These are phyloP conservation scores for Pseudogymnoascus sp. DNA, from an alignment of 2,329 filamentous ascomycete species.

Conservation along the genomic window DNA sequence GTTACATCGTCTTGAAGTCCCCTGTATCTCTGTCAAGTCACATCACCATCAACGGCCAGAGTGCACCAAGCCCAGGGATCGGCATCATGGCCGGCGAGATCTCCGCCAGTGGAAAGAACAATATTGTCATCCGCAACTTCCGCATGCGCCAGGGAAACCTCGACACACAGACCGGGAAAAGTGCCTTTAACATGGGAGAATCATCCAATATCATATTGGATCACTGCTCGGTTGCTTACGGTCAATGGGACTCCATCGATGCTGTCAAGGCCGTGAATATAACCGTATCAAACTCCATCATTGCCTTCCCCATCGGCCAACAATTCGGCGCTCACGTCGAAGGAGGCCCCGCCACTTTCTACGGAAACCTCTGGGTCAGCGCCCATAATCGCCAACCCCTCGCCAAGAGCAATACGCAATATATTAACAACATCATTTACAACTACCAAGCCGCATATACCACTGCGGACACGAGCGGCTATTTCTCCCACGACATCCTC, in stretches of 20 bases:
- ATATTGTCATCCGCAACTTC: conserved; percentile 47
- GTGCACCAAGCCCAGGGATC: conserved; percentile 38
- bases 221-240: conserved; percentile 45
- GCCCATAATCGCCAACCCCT: conserved; percentile 51
- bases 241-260: conserved; percentile 46
- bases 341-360: conserved; percentile 43
- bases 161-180: conserved; percentile 42
- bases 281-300: conserved; percentile 44
- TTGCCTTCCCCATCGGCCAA: conserved; percentile 35
- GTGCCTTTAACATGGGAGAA: conserved; percentile 45
- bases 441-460: conserved; percentile 51
- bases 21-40: conserved; percentile 35
- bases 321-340: conserved; percentile 46
- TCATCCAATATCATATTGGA: conserved; percentile 49
- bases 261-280: conserved; percentile 38
- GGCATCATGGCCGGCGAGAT: conserved; percentile 29
- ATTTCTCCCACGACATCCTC: conserved; percentile 44
- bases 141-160: conserved; percentile 46
- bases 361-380: conserved; percentile 48
- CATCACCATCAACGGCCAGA: conserved; percentile 40
- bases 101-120: conserved; percentile 16
- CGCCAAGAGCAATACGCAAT: conserved; percentile 49
- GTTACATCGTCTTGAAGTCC: conserved; percentile 37
- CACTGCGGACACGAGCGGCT: conserved; percentile 40
- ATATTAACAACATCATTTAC: conserved; percentile 43